A percentile compares a stretch with the other conserved stretches of the same genome.
Evolutionary conservation across 2,329 filamentous ascomycete species (phyloP).

Genomic region (Colletotrichum cuscutae): DNA sequence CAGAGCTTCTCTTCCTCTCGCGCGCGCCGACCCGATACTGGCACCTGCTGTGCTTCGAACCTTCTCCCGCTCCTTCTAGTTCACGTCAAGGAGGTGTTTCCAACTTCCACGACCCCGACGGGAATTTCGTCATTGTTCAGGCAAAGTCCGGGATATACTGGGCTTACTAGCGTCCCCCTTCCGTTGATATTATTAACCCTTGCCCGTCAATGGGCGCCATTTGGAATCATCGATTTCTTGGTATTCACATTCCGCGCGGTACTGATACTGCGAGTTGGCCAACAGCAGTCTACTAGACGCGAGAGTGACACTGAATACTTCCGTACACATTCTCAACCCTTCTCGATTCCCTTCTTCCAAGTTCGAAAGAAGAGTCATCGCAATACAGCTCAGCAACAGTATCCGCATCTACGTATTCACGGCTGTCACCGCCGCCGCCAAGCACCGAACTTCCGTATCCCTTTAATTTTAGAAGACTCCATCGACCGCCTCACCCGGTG

Average conservation of each 20-base stretch:
- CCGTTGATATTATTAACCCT: too few relatives aligned
- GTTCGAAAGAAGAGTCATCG: not conserved
- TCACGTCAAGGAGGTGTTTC: not conserved
- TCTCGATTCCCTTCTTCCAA: not conserved
- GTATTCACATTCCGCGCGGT: not conserved
- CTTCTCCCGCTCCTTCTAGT: not conserved
- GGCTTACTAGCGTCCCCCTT: too few relatives aligned
- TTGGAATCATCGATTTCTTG: not conserved
- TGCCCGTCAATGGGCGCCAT: not conserved
- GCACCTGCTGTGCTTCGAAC: not conserved
- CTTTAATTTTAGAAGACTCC: conserved; percentile 15
- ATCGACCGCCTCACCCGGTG: conserved; percentile 18
- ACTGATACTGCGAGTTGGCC: not conserved
- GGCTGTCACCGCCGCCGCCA: conserved; percentile 2
- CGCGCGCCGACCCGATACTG: conserved; percentile 8
- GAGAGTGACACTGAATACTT: too few relatives aligned
- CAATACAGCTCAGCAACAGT: not conserved
- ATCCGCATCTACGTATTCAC: not conserved
- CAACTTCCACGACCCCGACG: not conserved
- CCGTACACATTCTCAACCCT: not conserved
- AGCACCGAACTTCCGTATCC: conserved; percentile 1
- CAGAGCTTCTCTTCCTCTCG: too few relatives aligned
- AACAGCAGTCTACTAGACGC: too few relatives aligned
- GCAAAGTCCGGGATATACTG: not conserved
- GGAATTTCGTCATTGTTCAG: not conserved